Base-by-base conservation (phyloP, 2,329 filamentous ascomycete species). In the Chaetomium strumarium region DNA sequence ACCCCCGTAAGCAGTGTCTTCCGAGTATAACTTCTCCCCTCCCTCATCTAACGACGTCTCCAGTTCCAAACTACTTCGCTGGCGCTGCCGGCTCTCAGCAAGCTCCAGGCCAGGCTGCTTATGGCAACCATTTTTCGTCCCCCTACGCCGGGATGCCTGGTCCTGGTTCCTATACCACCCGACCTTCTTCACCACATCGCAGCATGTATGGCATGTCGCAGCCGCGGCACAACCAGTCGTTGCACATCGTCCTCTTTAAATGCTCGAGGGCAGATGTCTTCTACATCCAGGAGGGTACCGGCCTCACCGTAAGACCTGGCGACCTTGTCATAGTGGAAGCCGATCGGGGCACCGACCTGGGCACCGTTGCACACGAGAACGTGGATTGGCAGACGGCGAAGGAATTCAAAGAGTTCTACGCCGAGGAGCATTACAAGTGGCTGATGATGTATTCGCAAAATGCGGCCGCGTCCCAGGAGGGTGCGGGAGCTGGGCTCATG, bases 271-370 rank as follows among this genome's bases (percentile, higher is more conserved):
- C 92, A 36, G 93, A 97, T 65, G 89, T 97, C 10, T 99, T 96
- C 68, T 97, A 96, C 69, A 90, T 96, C 33, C 91, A 96, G 68
- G 91, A 96, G 67, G 91, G 92, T 55, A 97, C 91, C 6, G 93
- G 93, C 3, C 77, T 99, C 31, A 87, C 88, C 17, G 87, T 97
- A 49, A 93, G 91, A 63, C 84, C 86, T 16, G 93, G 93, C 31
- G 93, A 99, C 66, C 77, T 97, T 48, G 95, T 99, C 56, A 97
- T 99, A 60, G 91, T 96, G 16, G 93, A 99, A 71, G 93, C 93
- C 20, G 95, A 99, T 68, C 89, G 93, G 58, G 93, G 93, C 42
- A 95, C 90, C 19, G 95, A 99, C 66, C 79, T 99, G 34, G 95
- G 93, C 41, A 96, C 92, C 24, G 92, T 99, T 29, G 87, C 89